Evolutionary conservation across 768 basidiomycete genomes (phyloP), one percentile per base, ranked within the genome.

Genomic region (Vishniacozyma victoriae): DNA sequence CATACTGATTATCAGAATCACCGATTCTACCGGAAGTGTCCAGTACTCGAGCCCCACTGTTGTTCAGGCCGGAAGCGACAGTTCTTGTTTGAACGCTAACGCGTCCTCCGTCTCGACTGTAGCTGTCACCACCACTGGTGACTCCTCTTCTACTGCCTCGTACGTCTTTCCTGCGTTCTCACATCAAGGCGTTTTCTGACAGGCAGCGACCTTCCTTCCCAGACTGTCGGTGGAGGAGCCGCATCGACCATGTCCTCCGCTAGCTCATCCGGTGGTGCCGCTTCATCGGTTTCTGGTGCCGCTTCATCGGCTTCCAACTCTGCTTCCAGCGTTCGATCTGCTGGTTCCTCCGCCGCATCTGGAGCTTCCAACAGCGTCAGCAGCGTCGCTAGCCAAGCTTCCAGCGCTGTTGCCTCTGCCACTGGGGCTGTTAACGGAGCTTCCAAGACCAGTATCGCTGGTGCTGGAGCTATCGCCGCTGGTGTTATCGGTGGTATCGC

Each of bases 21-120:
- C 78, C 64, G 88, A 91, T 61, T 67, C 48, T 46, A 78, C 73
- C 25, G 87, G 88, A 52, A 39, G 47, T 43, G 57, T 56, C 42
- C 44, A 45, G 38, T 71, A 71, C 62, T 62, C 63, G 16, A 63
- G 58, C 19, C 54, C 60, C 18, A n/a, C 59, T 19, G 58, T 55
- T 44, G 55, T 57, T 39, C 61, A 59, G 48, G 44, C 62, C 38
- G 67, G 67, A 38, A 38, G 55, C 18, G 57, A 52, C 51, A 55
- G 27, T 37, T 37, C 59, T 15, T 71, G 70, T 47, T 39, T 71
- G 40, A 61, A 58, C 56, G 24, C 50, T 33, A 50, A 56, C 18
- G 60, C 55, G 16, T 41, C 52, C 22, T 56, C 58, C 37, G 38
- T 50, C 40, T 54, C 58, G 27, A 54, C 38, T 26, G 44, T 49